A percentile compares a stretch with the other conserved stretches of the same genome.
These are phyloP conservation scores for Colletotrichum cereale DNA, from an alignment of 2,329 filamentous ascomycete species.

Conservation along the genomic window DNA sequence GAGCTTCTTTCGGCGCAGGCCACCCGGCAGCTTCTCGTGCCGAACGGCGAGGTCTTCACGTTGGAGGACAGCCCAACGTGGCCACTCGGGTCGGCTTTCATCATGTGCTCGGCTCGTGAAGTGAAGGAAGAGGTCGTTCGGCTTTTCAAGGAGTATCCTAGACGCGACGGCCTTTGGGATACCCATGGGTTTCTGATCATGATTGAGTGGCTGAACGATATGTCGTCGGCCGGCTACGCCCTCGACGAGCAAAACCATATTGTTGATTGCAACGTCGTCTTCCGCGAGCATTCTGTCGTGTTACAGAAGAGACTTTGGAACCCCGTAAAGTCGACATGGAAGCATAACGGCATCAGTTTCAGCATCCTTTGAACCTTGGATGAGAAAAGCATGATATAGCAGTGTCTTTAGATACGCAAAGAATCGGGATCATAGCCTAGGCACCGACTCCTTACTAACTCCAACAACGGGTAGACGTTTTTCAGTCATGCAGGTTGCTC, in stretches of 20 bases:
- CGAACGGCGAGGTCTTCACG: conserved; percentile 7
- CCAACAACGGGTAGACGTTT: neutral
- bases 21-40: neutral
- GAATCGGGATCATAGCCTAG: neutral
- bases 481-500: neutral
- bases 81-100: conserved; percentile 56
- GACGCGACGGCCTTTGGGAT: conserved; percentile 59
- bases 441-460: neutral
- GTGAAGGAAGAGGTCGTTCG: conserved; percentile 55
- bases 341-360: neutral
- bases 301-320: conserved; percentile 6
- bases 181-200: conserved; percentile 52
- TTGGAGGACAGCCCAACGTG: conserved; percentile 44
- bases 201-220: conserved; percentile 5
- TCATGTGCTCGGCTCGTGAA: conserved; percentile 53
- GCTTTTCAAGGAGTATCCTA: conserved; percentile 56
- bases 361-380: neutral
- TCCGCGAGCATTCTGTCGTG: neutral
- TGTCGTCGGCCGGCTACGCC: neutral
- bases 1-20: conserved; percentile 5
- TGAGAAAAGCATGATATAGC: neutral
- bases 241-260: neutral
- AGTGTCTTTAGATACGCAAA: neutral
- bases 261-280: conserved; percentile 5
- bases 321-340: neutral